Evolutionary conservation across 441 rosid genomes (phyloP), one percentile per base, ranked within the genome.

Genomic region (Brassica hybrid): DNA sequence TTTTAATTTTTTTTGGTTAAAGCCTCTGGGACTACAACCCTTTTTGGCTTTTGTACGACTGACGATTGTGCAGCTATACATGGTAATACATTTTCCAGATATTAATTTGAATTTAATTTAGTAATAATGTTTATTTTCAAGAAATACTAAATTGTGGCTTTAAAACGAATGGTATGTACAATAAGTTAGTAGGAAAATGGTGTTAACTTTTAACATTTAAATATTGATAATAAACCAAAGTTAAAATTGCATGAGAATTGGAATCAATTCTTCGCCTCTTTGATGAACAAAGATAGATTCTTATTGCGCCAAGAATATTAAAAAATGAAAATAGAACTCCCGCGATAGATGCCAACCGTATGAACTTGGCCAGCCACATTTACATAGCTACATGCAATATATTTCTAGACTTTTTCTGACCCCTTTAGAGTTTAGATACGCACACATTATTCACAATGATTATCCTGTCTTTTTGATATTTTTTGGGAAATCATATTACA

Each of bases 271-370:
- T 90, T 91, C 72, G 78, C 93, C 83, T 90, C 93, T 85, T 84
- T 87, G 80, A 73, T 90, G 88, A 90, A 84, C 78, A 90, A 91
- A 89, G 83, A 79, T 85, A 86, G 90, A 90, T 89, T 89, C 91
- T 78, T 73, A 69, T 77, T 64, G 78, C 78, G 83, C 79, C 83
- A 80, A 71, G 73, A 70, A 80, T 52, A 70, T 80, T 68, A 75
- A 54, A 73, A 75, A 75, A 73, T 32, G 66, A 69, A 76, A 76
- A 69, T 73, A 73, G 32, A 81, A 69, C 78, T 72, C 81, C 78
- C 75, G 78, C 80, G 75, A 81, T 56, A 80, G 83, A 75, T 81
- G 76, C 86, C 77, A 83, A 84, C 81, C 83, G 73, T 75, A 75
- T 79, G 66, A 79, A 32, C 57, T 74, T 64, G 60, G 76, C 52